Evolutionary conservation across 495 filamentous ascomycete species (phyloP).

Genomic region (Elasticomyces elasticus): DNA sequence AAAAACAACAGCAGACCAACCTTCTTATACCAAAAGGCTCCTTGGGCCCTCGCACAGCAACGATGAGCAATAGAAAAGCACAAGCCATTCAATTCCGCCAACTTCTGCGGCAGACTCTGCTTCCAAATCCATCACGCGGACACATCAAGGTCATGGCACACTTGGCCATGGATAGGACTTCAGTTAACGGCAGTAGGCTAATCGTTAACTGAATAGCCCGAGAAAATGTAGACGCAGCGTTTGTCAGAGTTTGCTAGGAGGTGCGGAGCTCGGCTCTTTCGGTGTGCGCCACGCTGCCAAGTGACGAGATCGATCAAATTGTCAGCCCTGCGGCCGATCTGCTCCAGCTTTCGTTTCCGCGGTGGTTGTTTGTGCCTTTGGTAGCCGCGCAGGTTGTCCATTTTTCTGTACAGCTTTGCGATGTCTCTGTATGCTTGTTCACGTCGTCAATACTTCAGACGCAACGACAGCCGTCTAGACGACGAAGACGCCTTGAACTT

Average conservation of each 20-base stretch:
- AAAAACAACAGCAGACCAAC: background rate
- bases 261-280: background rate
- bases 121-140: conserved; percentile 1
- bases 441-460: too few relatives aligned
- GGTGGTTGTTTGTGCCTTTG: too few relatives aligned
- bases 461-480: too few relatives aligned
- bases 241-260: conserved; percentile 2
- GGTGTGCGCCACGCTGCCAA: background rate
- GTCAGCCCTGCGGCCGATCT: too few relatives aligned
- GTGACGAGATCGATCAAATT: background rate
- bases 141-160: background rate
- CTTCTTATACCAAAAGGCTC: background rate
- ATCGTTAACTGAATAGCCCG: conserved; percentile 12
- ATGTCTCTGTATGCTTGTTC: too few relatives aligned
- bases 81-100: background rate
- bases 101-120: background rate
- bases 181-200: conserved; percentile 12
- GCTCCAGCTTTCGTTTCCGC: too few relatives aligned
- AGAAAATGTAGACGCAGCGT: background rate
- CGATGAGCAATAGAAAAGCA: background rate
- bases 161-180: conserved; percentile 2
- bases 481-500: too few relatives aligned
- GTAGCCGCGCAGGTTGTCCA: too few relatives aligned
- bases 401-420: too few relatives aligned
- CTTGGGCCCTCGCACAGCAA: background rate